A percentile compares a stretch with the other conserved stretches of the same genome.
Conservation (phyloP, 2,329 filamentous ascomycete genomes). For the Trichoderma simmonsii region DNA sequence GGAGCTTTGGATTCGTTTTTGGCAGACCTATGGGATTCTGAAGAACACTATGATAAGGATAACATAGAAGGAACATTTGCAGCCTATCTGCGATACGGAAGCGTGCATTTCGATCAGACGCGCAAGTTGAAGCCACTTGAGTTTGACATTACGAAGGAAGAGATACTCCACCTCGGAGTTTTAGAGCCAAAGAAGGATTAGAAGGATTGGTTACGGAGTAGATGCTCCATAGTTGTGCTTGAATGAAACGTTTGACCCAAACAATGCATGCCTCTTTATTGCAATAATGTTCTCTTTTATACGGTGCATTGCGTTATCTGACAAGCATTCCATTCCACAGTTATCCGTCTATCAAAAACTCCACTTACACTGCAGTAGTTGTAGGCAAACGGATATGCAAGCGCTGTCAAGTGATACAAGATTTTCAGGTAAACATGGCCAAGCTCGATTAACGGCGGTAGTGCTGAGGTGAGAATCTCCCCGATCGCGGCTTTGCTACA, state of each 20-base stretch:
- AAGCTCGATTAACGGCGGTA: background rate
- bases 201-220: background rate
- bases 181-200: background rate
- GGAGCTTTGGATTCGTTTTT: slow-evolving; percentile 24
- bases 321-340: background rate
- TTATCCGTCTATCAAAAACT: background rate
- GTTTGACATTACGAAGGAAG: background rate
- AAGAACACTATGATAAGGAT: slow-evolving; percentile 33
- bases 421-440: background rate
- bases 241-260: background rate
- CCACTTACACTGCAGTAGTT: background rate
- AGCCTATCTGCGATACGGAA: slow-evolving; percentile 35
- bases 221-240: background rate
- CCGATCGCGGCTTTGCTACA: background rate
- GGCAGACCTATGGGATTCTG: slow-evolving; percentile 31
- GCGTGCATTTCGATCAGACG: slow-evolving; percentile 35
- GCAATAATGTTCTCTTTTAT: background rate
- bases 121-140: slow-evolving; percentile 23
- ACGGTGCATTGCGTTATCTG: background rate
- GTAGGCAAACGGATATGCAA: background rate
- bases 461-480: background rate
- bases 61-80: slow-evolving; percentile 34
- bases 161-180: background rate
- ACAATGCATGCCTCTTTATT: background rate
- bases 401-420: background rate